phyloP scores from a whole-genome alignment of 2,329 filamentous ascomycete genomes.

The Alternaria panax region DNA sequence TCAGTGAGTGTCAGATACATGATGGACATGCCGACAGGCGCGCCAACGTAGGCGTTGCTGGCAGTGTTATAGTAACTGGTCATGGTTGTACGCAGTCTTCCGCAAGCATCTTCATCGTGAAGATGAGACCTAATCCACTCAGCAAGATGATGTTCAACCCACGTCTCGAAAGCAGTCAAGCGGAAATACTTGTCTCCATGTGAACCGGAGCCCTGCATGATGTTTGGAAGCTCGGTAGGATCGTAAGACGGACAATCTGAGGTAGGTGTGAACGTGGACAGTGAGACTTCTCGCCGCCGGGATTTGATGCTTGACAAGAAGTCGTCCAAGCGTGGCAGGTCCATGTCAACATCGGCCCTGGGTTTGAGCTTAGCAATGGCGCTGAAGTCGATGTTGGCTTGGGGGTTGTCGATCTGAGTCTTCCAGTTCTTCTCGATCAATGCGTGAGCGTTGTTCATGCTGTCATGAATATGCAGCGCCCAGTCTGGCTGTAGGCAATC shows the following conservation, averaged over 20 bases:
- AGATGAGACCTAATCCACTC: constrained; percentile 50
- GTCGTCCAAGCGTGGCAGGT: constrained; percentile 22
- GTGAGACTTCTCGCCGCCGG: constrained; percentile 2
- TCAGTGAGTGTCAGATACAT: constrained; percentile 66
- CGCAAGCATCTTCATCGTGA: constrained; percentile 34
- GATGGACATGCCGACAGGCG: constrained; percentile 59
- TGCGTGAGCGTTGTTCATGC: constrained; percentile 11
- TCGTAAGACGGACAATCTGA: constrained; percentile 15
- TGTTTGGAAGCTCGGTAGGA: constrained; percentile 13
- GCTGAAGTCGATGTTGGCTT: constrained; percentile 8
- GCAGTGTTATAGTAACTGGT: constrained; percentile 26
- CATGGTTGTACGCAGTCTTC: constrained; percentile 20
- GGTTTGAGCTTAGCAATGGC: constrained; percentile 19
- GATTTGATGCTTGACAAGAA: constrained; percentile 21
- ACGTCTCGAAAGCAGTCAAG: constrained; percentile 60
- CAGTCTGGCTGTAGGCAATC: constrained; percentile 9
- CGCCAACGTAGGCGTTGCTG: constrained; percentile 43
- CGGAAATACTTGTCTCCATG: constrained; percentile 34
- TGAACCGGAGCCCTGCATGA: background rate
- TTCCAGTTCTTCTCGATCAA: constrained; percentile 25
- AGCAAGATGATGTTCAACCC: constrained; percentile 55
- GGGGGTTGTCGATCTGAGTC: background rate
- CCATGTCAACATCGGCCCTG: constrained; percentile 25
- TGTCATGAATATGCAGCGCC: background rate
- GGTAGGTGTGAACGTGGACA: constrained; percentile 19